Evolutionary conservation across 768 basidiomycete genomes (phyloP), one percentile per base, ranked within the genome.

Genomic region (Lepiota brunneoincarnata): DNA sequence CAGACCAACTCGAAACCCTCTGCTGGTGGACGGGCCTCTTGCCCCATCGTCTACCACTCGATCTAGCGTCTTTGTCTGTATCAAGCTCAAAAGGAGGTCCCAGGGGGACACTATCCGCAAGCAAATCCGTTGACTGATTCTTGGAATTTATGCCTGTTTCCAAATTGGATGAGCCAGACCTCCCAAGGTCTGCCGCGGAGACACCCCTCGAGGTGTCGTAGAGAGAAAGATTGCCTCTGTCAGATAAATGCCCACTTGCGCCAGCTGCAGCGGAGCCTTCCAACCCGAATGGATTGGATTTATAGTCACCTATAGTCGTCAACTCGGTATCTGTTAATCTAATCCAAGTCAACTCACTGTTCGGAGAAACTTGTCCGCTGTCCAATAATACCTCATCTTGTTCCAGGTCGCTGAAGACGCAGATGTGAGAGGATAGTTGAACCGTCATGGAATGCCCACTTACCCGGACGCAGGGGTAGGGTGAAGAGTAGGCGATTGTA

Each of bases 291-390:
- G 66, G 68, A 57, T 59, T 69, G 20, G 62, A 64, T 37, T 60
- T 61, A 43, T 66, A 59, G 49, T 72, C 70, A 54, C 67, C 68
- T 71, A 46, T 6, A 34, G 14, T 12, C 46, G 24, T 23, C 14
- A 26, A 17, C 6, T 21, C 42, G 46, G 42, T 26, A 18, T 20
- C 37, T 12, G 39, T 46, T 15, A 39, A n/a, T 10, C 59, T 58
- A 42, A 60, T 59, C 48, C 5, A 43, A 7, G 49, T 55, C 31
- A 12, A 69, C 79, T 61, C 65, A 86, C 88, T 83, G 57, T 80
- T 71, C 5, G 89, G 87, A 21, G 89, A 92, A 1, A 77, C 81
- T 62, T 89, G 89, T 0, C 87, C 88, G 61, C 89, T 91, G 65
- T 89, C 91, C 46, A 87, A 67, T n/a, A 85, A 69, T 12, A 87